Conservation (phyloP, 306 rosid genomes). For the Malus sieversii region DNA sequence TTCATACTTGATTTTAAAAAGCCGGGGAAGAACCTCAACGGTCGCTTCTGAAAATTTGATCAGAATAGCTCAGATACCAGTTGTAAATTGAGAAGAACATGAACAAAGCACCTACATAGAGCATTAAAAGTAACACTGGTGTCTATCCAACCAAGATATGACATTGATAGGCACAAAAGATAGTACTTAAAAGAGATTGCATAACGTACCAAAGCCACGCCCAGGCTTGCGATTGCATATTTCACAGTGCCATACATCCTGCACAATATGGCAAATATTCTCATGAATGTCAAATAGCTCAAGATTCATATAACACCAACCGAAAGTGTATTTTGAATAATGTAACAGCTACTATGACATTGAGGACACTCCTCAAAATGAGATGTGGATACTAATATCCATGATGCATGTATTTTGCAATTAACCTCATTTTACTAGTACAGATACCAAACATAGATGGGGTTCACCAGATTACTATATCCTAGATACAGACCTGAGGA, state of each 20-base stretch:
- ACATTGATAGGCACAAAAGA: constrained; percentile 1
- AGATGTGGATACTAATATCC: neutral
- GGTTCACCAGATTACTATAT: constrained; percentile 4
- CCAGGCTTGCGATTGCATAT: constrained; percentile 98
- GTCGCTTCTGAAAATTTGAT: constrained; percentile 72
- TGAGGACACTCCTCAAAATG: neutral
- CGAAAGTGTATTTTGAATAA: neutral
- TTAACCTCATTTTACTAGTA: neutral
- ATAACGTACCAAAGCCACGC: constrained; percentile 82
- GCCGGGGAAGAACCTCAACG: constrained; percentile 94
- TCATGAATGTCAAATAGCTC: neutral
- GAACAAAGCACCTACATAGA: neutral
- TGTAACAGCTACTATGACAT: neutral
- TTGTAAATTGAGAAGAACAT: constrained; percentile 2
- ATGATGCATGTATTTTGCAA: neutral
- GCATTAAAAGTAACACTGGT: neutral
- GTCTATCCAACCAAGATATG: constrained; percentile 4
- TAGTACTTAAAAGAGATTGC: neutral
- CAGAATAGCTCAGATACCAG: constrained; percentile 14
- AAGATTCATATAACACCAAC: neutral
- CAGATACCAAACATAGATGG: constrained; percentile 24
- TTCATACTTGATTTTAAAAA: constrained; percentile 90
- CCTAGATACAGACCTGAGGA: constrained; percentile 68
- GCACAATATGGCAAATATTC: constrained; percentile 27
- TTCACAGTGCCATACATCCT: constrained; percentile 99